Evolutionary conservation across 306 rosid species (phyloP).

Genomic region (Vigna radiata): DNA sequence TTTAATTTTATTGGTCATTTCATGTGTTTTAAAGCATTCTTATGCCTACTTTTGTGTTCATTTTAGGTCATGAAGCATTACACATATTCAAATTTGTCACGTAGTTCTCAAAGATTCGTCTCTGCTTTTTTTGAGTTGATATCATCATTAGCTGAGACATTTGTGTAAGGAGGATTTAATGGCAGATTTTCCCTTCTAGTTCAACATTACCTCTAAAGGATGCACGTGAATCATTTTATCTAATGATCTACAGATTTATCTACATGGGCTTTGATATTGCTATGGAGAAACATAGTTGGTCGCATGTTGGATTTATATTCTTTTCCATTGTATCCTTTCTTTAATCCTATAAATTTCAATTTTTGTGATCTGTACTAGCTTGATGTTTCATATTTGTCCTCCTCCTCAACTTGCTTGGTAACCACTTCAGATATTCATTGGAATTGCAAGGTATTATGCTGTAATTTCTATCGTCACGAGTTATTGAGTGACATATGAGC

Average conservation of each 20-base stretch:
- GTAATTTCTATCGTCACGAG: conserved; percentile 17
- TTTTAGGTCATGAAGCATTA: conserved; percentile 88
- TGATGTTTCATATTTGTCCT: conserved; percentile 46
- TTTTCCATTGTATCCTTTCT: conserved; percentile 84
- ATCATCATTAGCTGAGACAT: conserved; percentile 87
- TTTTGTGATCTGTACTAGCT: conserved; percentile 23
- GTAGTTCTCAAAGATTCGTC: conserved; percentile 73
- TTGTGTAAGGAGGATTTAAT: conserved; percentile 63
- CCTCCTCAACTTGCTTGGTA: conserved; percentile 60
- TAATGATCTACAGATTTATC: conserved; percentile 67
- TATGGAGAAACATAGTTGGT: conserved; percentile 85
- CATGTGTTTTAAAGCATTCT: conserved; percentile 17
- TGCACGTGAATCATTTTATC: conserved; percentile 20
- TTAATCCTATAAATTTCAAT: conserved; percentile 34
- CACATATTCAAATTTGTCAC: conserved; percentile 78
- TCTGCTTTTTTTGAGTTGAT: conserved; percentile 77
- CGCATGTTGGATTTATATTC: conserved; percentile 84
- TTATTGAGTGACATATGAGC: background rate
- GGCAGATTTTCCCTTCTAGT: conserved; percentile 17
- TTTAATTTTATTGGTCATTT: conserved; percentile 5
- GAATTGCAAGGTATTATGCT: conserved; percentile 69
- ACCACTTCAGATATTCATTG: conserved; percentile 66
- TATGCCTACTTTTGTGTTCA: conserved; percentile 32
- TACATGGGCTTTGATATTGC: conserved; percentile 89
- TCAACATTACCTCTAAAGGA: conserved; percentile 33